phyloP scores from a whole-genome alignment of 441 rosid species.

The Erodium texanum region DNA sequence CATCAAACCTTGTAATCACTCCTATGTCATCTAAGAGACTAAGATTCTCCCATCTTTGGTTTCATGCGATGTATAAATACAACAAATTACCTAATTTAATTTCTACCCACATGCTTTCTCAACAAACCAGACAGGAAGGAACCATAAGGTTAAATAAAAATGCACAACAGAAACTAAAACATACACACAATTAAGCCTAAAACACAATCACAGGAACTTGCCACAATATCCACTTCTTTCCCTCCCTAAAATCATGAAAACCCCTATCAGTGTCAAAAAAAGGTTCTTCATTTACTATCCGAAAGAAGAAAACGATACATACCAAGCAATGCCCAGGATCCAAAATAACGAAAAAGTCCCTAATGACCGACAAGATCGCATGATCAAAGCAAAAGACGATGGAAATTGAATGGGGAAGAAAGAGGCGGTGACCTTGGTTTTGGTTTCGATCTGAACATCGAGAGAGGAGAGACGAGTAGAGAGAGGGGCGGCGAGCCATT shows the following conservation, averaged over 20 bases:
- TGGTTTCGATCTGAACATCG: constrained; percentile 87
- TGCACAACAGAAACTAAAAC: not conserved
- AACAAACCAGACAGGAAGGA: not conserved
- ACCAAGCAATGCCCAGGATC: not conserved
- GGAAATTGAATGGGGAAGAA: constrained; percentile 1
- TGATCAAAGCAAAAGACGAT: not conserved
- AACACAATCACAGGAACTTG: not conserved
- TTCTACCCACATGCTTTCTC: not conserved
- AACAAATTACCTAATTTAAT: not conserved
- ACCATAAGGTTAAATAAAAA: not conserved
- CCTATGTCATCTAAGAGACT: too few species aligned
- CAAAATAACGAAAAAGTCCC: not conserved
- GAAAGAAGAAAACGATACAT: not conserved
- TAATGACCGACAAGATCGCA: too few species aligned
- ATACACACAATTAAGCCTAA: not conserved
- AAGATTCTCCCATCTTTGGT: not conserved
- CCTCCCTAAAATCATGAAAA: not conserved
- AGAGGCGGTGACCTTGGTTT: constrained; percentile 80
- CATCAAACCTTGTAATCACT: too few species aligned
- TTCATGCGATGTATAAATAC: too few species aligned
- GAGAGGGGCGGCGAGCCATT: constrained; percentile 77
- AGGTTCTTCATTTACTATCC: not conserved
- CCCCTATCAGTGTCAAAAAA: not conserved
- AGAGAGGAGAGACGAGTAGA: constrained; percentile 81
- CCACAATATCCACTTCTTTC: not conserved